Conservation (phyloP, 129 eudicot genomes). For the Flaveria brownii region DNA sequence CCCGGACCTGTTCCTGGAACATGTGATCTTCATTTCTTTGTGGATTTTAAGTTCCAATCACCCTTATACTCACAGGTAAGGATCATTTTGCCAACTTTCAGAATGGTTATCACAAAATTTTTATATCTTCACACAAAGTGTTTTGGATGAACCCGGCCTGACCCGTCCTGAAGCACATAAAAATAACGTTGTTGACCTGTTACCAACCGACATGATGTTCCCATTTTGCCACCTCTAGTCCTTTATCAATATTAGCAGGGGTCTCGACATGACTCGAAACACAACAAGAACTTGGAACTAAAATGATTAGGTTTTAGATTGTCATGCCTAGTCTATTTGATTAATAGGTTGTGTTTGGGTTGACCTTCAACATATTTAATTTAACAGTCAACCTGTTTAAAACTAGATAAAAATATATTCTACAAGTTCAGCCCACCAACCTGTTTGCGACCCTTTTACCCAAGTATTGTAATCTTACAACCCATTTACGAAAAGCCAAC, state of each 20-base stretch:
- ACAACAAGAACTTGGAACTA: not conserved
- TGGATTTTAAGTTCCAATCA: slow-evolving; percentile 94
- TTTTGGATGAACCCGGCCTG: not conserved
- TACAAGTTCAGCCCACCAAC: not conserved
- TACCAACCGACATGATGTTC: not conserved
- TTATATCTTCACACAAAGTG: not conserved
- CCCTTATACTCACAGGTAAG: slow-evolving; percentile 93
- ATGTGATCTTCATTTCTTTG: slow-evolving; percentile 79
- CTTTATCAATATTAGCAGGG: not conserved
- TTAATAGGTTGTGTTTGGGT: not conserved
- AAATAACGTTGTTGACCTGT: not conserved
- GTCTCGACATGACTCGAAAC: not conserved
- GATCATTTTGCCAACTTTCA: slow-evolving; percentile 10
- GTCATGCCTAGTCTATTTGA: too few species aligned
- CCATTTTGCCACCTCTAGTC: not conserved
- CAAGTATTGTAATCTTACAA: too few species aligned
- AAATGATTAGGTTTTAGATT: not conserved
- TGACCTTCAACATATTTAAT: too few species aligned
- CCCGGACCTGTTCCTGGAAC: slow-evolving; percentile 92
- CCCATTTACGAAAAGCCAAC: too few species aligned
- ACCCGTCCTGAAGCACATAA: not conserved
- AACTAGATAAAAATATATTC: not conserved
- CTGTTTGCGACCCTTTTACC: too few species aligned
- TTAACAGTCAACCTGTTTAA: not conserved
- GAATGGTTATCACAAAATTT: not conserved